These are phyloP conservation scores for Yarrowia deformans DNA, from an alignment of 805 yeast species.

Conservation along the genomic window DNA sequence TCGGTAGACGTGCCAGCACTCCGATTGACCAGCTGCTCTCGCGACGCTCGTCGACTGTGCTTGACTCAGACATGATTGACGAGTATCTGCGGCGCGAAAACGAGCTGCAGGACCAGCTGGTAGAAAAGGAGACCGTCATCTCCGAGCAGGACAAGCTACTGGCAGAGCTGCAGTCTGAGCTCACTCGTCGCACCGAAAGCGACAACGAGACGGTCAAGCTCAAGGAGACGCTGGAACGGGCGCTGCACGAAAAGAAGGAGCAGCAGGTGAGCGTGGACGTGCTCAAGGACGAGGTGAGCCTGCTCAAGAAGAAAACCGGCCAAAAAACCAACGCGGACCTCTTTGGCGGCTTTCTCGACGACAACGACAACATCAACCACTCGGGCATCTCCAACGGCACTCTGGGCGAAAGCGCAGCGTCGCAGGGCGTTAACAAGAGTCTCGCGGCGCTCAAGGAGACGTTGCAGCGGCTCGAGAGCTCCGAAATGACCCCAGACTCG, in stretches of 20 bases:
- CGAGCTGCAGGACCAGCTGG: slow-evolving; percentile 48
- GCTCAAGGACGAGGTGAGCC: slow-evolving; percentile 43
- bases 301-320: slow-evolving; percentile 28
- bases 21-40: slow-evolving; percentile 27
- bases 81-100: slow-evolving; percentile 48
- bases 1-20: slow-evolving; percentile 10
- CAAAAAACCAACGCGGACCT: slow-evolving; percentile 1
- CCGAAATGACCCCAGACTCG: not conserved
- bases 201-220: slow-evolving; percentile 39
- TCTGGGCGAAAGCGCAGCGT: slow-evolving; percentile 25
- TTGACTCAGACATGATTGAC: slow-evolving; percentile 38
- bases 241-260: slow-evolving; percentile 45
- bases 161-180: slow-evolving; percentile 41
- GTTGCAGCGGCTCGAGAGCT: not conserved
- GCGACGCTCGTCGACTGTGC: slow-evolving; percentile 11
- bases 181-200: not conserved
- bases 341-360: slow-evolving; percentile 33
- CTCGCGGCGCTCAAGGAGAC: slow-evolving; percentile 18
- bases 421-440: slow-evolving; percentile 12
- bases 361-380: slow-evolving; percentile 32
- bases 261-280: slow-evolving; percentile 41
- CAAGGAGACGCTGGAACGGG: slow-evolving; percentile 42
- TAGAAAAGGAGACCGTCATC: slow-evolving; percentile 46
- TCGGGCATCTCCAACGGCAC: slow-evolving; percentile 16
- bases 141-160: slow-evolving; percentile 42